phyloP scores from a whole-genome alignment of 305 asterid genomes.

The Fraxinus sp. region DNA sequence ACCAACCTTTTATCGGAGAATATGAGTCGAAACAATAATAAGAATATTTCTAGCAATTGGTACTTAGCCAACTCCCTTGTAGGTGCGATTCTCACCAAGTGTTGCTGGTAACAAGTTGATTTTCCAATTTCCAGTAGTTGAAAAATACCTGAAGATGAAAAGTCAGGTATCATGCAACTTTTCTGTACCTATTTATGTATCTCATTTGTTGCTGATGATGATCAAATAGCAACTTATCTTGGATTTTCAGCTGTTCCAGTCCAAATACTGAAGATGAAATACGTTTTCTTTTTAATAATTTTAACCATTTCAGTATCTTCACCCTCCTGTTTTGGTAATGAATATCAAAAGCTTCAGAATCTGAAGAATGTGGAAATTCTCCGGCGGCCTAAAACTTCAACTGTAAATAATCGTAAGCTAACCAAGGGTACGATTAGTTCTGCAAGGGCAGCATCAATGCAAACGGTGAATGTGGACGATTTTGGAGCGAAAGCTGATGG shows the following conservation, averaged over 20 bases:
- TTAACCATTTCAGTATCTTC: constrained; percentile 31
- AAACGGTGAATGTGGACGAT: constrained; percentile 41
- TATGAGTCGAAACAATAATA: background rate
- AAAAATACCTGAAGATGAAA: constrained; percentile 36
- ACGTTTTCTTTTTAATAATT: constrained; percentile 15
- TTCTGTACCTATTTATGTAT: background rate
- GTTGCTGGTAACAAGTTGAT: background rate
- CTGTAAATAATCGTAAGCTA: background rate
- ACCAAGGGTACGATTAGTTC: background rate
- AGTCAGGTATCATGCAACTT: constrained; percentile 23
- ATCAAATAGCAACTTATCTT: background rate
- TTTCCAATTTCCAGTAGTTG: constrained; percentile 34
- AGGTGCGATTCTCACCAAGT: background rate
- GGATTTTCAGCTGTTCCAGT: background rate
- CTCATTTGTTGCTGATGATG: background rate
- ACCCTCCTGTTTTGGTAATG: constrained; percentile 28
- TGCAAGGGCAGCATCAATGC: background rate
- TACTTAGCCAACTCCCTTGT: background rate
- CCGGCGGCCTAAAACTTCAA: background rate
- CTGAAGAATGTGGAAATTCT: constrained; percentile 4
- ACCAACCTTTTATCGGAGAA: background rate
- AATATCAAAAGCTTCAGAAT: background rate
- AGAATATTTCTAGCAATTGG: background rate
- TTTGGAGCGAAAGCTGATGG: constrained; percentile 84
- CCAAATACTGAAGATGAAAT: constrained; percentile 31